Conservation (phyloP, 1,139 yeast genomes). For the Hanseniaspora uvarum region DNA sequence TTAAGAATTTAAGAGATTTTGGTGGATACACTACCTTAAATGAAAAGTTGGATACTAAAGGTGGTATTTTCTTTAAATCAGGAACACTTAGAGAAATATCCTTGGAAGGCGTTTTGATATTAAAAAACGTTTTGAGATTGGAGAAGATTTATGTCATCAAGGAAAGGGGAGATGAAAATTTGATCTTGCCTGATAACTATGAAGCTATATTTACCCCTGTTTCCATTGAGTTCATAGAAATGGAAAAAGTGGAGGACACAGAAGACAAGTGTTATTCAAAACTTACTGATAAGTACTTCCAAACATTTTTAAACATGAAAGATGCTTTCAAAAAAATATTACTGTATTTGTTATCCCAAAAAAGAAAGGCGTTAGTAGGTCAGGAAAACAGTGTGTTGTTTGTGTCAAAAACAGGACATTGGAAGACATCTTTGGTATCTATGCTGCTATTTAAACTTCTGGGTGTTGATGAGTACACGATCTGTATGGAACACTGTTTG, state of each 20-base stretch:
- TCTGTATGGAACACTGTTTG: slow-evolving; percentile 65
- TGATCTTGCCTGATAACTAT: neutral
- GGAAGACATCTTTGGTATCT: slow-evolving; percentile 67
- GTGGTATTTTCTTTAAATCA: slow-evolving; percentile 50
- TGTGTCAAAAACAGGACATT: slow-evolving; percentile 23
- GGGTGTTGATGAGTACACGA: slow-evolving; percentile 55
- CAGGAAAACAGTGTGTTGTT: slow-evolving; percentile 5
- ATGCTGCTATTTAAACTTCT: slow-evolving; percentile 55
- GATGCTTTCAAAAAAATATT: neutral
- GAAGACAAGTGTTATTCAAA: slow-evolving; percentile 22
- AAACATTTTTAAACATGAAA: neutral
- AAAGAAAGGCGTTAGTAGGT: neutral
- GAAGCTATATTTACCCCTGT: slow-evolving; percentile 1
- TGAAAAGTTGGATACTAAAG: slow-evolving; percentile 39
- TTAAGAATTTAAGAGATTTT: slow-evolving; percentile 63
- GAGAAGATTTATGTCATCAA: slow-evolving; percentile 12
- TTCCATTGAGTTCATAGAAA: neutral
- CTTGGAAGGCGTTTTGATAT: slow-evolving; percentile 21
- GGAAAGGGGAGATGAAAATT: neutral
- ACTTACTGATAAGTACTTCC: neutral
- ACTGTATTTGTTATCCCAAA: neutral
- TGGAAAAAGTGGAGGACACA: slow-evolving; percentile 33
- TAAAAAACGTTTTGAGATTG: slow-evolving; percentile 17
- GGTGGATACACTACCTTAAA: slow-evolving; percentile 57
- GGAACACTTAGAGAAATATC: slow-evolving; percentile 51